Conservation (phyloP, 1,284 basidiomycete genomes). For the Earliella scabrosa region DNA sequence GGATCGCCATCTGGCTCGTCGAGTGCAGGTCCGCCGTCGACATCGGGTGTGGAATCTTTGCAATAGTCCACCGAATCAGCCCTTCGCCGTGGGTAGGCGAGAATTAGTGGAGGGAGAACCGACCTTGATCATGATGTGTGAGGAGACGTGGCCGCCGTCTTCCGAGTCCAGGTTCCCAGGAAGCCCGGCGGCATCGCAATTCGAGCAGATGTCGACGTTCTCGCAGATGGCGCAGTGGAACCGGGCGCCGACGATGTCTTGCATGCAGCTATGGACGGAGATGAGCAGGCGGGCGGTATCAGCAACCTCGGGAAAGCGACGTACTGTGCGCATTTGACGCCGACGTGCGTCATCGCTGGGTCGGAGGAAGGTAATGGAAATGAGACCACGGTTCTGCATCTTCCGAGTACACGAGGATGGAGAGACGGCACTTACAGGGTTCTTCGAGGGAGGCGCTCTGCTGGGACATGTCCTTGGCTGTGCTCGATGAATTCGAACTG, state of each 20-base stretch:
- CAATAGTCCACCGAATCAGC: neutral
- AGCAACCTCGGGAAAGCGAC: slow-evolving; percentile 34
- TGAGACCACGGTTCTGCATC: too few species aligned
- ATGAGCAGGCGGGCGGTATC: slow-evolving; percentile 1
- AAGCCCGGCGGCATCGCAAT: slow-evolving; percentile 86
- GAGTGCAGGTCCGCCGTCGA: slow-evolving; percentile 69
- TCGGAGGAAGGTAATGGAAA: neutral
- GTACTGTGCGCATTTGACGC: slow-evolving; percentile 70
- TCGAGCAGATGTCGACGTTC: slow-evolving; percentile 82
- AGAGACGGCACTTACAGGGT: slow-evolving; percentile 55
- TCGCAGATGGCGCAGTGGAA: slow-evolving; percentile 92
- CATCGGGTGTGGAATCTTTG: slow-evolving; percentile 83
- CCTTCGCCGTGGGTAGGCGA: too few species aligned
- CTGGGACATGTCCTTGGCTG: slow-evolving; percentile 38
- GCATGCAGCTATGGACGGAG: slow-evolving; percentile 65
- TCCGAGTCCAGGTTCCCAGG: slow-evolving; percentile 78
- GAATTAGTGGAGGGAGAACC: too few species aligned
- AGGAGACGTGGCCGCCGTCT: slow-evolving; percentile 77
- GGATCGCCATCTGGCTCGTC: slow-evolving; percentile 66
- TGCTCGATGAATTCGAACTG: slow-evolving; percentile 39
- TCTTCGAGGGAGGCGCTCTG: slow-evolving; percentile 48
- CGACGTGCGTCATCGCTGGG: slow-evolving; percentile 21
- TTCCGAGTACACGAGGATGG: neutral
- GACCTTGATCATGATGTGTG: slow-evolving; percentile 93
- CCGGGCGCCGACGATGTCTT: slow-evolving; percentile 86